phyloP scores from a whole-genome alignment of 2,329 filamentous ascomycete species.

The Colletotrichum sp. region DNA sequence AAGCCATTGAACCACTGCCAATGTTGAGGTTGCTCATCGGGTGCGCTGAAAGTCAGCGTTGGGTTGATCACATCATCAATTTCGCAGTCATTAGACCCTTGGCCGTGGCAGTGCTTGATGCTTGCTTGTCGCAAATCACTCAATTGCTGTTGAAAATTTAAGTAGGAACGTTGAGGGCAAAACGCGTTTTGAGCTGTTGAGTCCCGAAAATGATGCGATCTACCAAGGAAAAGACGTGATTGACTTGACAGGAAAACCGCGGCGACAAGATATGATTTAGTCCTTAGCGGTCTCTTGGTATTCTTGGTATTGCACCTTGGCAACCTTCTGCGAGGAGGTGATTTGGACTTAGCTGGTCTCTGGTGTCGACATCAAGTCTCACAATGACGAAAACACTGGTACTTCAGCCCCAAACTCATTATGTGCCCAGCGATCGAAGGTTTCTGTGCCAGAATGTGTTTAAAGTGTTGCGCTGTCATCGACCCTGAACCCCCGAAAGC shows the following conservation, averaged over 20 bases:
- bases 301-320: constrained; percentile 11
- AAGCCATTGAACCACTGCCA: not conserved
- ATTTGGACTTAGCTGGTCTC: not conserved
- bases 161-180: too few species aligned
- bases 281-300: constrained; percentile 5
- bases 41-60: too few species aligned
- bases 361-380: not conserved
- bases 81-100: not conserved
- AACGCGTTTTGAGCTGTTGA: not conserved
- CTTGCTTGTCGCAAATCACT: not conserved
- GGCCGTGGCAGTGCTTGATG: not conserved
- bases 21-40: not conserved
- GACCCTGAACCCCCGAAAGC: not conserved
- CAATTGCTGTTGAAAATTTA: too few species aligned
- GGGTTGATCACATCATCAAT: not conserved
- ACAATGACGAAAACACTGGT: not conserved
- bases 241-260: not conserved
- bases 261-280: not conserved
- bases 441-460: not conserved
- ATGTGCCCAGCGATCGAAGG: not conserved
- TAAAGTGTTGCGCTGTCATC: not conserved
- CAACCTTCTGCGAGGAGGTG: not conserved
- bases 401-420: not conserved
- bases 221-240: constrained; percentile 17
- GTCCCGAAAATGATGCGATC: not conserved